Evolutionary conservation across 164 flowering plant genomes (phyloP), one percentile per base, ranked within the genome.

Genomic region (Vitis labrusca): DNA sequence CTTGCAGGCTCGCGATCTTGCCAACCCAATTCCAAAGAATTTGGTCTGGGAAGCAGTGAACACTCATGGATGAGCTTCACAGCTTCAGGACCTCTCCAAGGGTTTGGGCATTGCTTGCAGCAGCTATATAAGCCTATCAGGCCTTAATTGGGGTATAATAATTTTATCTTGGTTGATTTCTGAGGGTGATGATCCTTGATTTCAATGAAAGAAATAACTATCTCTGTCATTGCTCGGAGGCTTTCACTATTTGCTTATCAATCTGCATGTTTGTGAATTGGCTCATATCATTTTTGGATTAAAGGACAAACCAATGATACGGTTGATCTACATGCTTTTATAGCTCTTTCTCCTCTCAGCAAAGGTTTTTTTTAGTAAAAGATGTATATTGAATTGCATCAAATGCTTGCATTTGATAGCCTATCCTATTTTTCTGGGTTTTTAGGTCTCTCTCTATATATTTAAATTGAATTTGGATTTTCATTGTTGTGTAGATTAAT

Each of bases 21-120:
- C 82, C 49, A 74, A 66, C 9, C 84, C 85, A 0, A 78, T 80
- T 27, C 85, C 84, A 0, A 84, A 64, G 76, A 84, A 84, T 44
- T 37, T 85, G 14, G 78, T 85, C 0, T 85, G 88, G 88, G 88
- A 85, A 73, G 88, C 88, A 57, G 83, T 85, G 3, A 78, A 85
- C 59, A 82, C 88, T 29, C 81, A 78, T 72, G 88, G 88, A 29
- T 85, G 79, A 83, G 63, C 54, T 51, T 27, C 17, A 50, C 2
- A 63, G 17, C 29, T 44, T 50, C 11, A 23, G 65, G 58, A 54
- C 63, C 49, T 27, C 50, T 29, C 49, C 53, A 10, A 48, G 57
- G 57, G 13, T 37, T 54, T 61, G 63, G 27, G 27, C 27, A 23
- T 23, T 0, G 27, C 27, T 17, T 23, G 60, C 54, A 56, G 48